Evolutionary conservation across 1,284 basidiomycete species (phyloP).

Genomic region (Trichosporon asahii): DNA sequence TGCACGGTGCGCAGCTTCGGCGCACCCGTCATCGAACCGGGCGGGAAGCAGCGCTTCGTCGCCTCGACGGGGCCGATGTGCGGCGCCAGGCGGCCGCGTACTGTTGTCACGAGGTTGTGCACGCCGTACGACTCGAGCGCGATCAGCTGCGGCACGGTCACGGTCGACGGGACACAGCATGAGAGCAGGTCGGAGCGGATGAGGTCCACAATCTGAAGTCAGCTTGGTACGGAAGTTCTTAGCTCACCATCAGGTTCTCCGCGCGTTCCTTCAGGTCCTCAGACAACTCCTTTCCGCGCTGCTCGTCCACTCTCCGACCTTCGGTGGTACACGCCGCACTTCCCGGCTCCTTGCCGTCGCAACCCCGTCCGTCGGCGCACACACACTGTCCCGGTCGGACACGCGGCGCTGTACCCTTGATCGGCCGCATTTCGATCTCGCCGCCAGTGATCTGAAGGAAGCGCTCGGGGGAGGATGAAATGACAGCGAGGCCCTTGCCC

Average conservation of each 20-base stretch:
- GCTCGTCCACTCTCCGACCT: conserved; percentile 44
- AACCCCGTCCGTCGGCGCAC: conserved; percentile 31
- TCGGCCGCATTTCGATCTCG: conserved; percentile 78
- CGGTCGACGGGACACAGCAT: conserved; percentile 66
- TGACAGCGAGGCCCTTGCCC: conserved; percentile 62
- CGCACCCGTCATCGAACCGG: conserved; percentile 96
- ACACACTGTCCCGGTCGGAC: conserved; percentile 46
- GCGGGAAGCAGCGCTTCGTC: conserved; percentile 75
- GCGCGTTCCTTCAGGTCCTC: conserved; percentile 88
- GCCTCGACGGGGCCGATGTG: conserved; percentile 64
- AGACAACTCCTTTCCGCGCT: conserved; percentile 56
- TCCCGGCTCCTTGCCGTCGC: conserved; percentile 30
- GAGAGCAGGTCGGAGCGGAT: conserved; percentile 85
- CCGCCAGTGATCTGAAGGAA: conserved; percentile 69
- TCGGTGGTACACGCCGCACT: conserved; percentile 33
- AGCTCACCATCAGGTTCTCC: conserved; percentile 81
- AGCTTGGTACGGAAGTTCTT: neutral
- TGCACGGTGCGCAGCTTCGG: conserved; percentile 92
- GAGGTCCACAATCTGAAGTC: conserved; percentile 75
- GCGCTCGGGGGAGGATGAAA: conserved; percentile 83
- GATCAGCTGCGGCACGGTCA: conserved; percentile 82
- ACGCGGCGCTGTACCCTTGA: conserved; percentile 73
- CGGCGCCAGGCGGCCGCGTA: conserved; percentile 62
- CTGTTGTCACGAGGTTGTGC: conserved; percentile 94
- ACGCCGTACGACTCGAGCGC: conserved; percentile 89